A percentile compares a stretch with the other conserved stretches of the same genome.
Evolutionary conservation across 148 eudicot species (phyloP).

Genomic region (Diospyros lotus): DNA sequence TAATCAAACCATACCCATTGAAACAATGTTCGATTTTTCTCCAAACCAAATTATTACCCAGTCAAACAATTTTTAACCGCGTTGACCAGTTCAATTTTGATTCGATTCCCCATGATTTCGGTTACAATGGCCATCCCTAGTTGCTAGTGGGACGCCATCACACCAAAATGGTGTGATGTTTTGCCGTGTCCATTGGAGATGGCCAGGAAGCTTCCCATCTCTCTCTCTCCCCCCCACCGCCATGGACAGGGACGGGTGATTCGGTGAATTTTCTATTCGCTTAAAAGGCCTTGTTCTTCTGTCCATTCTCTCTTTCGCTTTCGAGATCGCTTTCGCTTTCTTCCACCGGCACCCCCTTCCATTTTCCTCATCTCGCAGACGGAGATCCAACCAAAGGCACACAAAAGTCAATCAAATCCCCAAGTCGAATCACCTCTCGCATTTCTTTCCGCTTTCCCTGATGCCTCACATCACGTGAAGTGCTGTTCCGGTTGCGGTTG

Average conservation of each 20-base stretch:
- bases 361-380: background rate
- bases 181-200: too few relatives aligned
- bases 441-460: background rate
- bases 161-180: too few relatives aligned
- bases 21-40: too few relatives aligned
- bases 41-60: too few relatives aligned
- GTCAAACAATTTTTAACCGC: too few relatives aligned
- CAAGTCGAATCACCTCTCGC: background rate
- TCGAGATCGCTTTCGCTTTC: too few relatives aligned
- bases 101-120: too few relatives aligned
- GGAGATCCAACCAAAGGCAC: background rate
- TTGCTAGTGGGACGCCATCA: too few relatives aligned
- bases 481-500: background rate
- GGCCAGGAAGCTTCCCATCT: background rate
- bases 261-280: slow-evolving; percentile 8
- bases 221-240: background rate
- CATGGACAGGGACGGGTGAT: background rate
- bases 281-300: background rate
- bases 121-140: too few relatives aligned
- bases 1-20: too few relatives aligned
- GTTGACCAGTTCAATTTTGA: too few relatives aligned
- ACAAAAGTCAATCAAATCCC: background rate
- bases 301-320: background rate
- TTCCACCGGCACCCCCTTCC: background rate
- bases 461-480: background rate